A percentile compares a stretch with the other conserved stretches of the same genome.
Evolutionary conservation across 2,329 filamentous ascomycete species (phyloP).

Genomic region (Talaromyces sp.): DNA sequence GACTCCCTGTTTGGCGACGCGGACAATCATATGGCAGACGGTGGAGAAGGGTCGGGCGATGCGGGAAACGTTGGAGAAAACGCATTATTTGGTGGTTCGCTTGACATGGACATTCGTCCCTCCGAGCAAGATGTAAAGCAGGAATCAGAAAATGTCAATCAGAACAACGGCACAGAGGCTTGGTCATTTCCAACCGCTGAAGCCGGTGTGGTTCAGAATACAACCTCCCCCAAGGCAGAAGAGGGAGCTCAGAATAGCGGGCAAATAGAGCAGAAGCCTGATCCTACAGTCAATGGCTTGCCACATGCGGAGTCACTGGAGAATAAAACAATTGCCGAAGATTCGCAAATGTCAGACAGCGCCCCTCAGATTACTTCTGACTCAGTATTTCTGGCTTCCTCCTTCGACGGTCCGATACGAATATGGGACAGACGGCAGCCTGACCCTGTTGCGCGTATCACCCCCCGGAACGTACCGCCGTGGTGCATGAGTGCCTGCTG

Average conservation of each 20-base stretch:
- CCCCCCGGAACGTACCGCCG: constrained; percentile 70
- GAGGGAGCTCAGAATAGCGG: constrained; percentile 14
- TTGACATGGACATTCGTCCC: constrained; percentile 58
- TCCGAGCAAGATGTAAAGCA: constrained; percentile 41
- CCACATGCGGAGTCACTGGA: constrained; percentile 40
- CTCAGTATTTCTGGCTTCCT: constrained; percentile 78
- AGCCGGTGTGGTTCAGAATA: constrained; percentile 11
- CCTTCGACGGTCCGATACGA: constrained; percentile 45
- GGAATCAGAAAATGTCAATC: constrained; percentile 26
- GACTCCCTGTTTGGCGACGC: constrained; percentile 87
- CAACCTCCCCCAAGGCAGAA: background rate
- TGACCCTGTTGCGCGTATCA: constrained; percentile 72
- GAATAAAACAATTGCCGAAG: constrained; percentile 22
- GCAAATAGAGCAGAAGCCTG: constrained; percentile 23
- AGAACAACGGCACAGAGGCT: constrained; percentile 17
- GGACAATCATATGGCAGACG: constrained; percentile 49
- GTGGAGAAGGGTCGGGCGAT: constrained; percentile 50
- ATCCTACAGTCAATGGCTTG: constrained; percentile 31
- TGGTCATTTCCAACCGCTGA: constrained; percentile 17
- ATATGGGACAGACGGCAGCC: constrained; percentile 58
- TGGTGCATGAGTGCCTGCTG: constrained; percentile 98
- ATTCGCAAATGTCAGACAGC: constrained; percentile 22
- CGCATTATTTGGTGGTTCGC: constrained; percentile 70
- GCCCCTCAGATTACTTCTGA: constrained; percentile 52
- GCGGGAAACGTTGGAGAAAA: constrained; percentile 76